A percentile compares a stretch with the other conserved stretches of the same genome.
Conservation (phyloP, 2,329 filamentous ascomycete genomes). For the Penicillium sp. region DNA sequence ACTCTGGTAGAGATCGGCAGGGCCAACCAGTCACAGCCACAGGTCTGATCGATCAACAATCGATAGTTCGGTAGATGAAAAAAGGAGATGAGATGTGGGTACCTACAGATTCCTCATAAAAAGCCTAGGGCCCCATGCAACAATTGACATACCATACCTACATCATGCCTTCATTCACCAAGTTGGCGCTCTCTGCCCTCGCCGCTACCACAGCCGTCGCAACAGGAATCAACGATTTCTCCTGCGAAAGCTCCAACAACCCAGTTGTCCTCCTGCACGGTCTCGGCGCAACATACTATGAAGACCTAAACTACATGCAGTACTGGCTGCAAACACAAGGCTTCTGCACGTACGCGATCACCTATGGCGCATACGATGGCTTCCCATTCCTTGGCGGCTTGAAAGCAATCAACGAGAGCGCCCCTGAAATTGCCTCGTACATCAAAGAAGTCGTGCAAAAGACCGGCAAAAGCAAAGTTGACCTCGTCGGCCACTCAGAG, state of each 20-base stretch:
- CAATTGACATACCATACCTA: background rate
- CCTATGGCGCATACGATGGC: slow-evolving; percentile 41
- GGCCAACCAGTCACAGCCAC: slow-evolving; percentile 10
- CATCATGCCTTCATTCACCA: slow-evolving; percentile 20
- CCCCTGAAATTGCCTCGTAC: slow-evolving; percentile 41
- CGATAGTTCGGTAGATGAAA: slow-evolving; percentile 19
- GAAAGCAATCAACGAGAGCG: slow-evolving; percentile 38
- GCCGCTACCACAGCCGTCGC: slow-evolving; percentile 18
- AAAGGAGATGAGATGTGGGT: slow-evolving; percentile 1
- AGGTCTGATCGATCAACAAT: slow-evolving; percentile 9
- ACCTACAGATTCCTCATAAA: background rate
- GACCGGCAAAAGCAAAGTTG: slow-evolving; percentile 40
- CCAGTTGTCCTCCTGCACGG: slow-evolving; percentile 39
- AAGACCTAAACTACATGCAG: slow-evolving; percentile 39
- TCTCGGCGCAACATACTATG: slow-evolving; percentile 39
- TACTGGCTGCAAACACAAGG: slow-evolving; percentile 37
- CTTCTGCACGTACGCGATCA: slow-evolving; percentile 45
- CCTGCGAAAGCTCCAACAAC: slow-evolving; percentile 32
- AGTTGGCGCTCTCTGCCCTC: slow-evolving; percentile 14
- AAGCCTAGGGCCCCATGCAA: background rate
- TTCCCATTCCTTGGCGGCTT: slow-evolving; percentile 43
- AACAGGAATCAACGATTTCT: slow-evolving; percentile 35
- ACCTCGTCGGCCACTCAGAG: slow-evolving; percentile 47
- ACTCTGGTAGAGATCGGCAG: background rate
- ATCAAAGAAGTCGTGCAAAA: slow-evolving; percentile 36